A percentile compares a stretch with the other conserved stretches of the same genome.
These are phyloP conservation scores for Alternaria metachromatica DNA, from an alignment of 2,329 filamentous ascomycete species.

Conservation along the genomic window DNA sequence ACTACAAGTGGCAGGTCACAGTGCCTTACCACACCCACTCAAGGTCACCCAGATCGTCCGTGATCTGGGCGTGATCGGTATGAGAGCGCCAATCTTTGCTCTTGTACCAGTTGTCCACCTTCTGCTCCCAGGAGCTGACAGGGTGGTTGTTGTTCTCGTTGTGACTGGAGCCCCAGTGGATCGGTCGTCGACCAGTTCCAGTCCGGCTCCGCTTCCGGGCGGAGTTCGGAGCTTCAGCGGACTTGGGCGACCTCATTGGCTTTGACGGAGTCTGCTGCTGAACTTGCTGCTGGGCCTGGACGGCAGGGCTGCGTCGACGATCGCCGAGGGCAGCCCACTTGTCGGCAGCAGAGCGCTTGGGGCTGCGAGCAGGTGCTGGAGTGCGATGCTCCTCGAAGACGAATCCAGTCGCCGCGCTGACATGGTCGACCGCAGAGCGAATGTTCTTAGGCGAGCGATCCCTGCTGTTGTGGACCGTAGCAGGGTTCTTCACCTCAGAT, in stretches of 20 bases:
- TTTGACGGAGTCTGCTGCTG: conserved; percentile 51
- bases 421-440: conserved; percentile 65
- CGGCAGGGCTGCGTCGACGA: conserved; percentile 71
- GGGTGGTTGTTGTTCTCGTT: conserved; percentile 36
- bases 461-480: conserved; percentile 58
- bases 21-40: conserved; percentile 94
- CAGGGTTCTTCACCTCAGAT: conserved; percentile 62
- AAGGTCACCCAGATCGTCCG: conserved; percentile 77
- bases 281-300: conserved; percentile 51
- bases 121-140: conserved; percentile 43
- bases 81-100: conserved; percentile 60
- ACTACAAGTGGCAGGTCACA: conserved; percentile 67
- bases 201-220: conserved; percentile 50
- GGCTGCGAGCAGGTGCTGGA: conserved; percentile 57
- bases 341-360: conserved; percentile 71
- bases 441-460: conserved; percentile 44
- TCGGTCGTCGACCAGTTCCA: conserved; percentile 47
- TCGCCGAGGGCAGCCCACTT: conserved; percentile 92
- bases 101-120: conserved; percentile 51
- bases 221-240: conserved; percentile 41
- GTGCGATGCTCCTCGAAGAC: conserved; percentile 71
- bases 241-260: conserved; percentile 47
- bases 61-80: conserved; percentile 33
- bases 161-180: conserved; percentile 46
- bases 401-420: conserved; percentile 72